Evolutionary conservation across 2,329 filamentous ascomycete genomes (phyloP).

Genomic region (Akanthomyces uredinophilus): DNA sequence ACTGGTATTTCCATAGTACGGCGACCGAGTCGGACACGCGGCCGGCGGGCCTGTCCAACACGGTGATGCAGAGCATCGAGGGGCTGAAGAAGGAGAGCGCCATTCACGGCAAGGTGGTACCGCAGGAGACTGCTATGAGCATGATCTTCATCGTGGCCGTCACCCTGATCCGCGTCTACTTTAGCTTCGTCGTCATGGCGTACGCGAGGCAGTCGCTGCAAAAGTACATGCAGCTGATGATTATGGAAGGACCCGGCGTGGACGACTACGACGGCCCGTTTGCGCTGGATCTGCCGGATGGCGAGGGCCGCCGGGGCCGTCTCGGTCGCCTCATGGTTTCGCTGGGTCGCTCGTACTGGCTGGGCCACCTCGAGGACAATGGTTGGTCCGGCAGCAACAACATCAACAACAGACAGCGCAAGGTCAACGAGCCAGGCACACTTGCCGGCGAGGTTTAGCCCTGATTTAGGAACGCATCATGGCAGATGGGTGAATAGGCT

Average conservation of each 20-base stretch:
- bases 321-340: slow-evolving; percentile 74
- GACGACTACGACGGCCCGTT: slow-evolving; percentile 62
- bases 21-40: slow-evolving; percentile 33
- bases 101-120: slow-evolving; percentile 32
- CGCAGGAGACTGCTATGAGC: slow-evolving; percentile 64
- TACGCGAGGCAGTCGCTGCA: slow-evolving; percentile 74
- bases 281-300: slow-evolving; percentile 61
- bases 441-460: slow-evolving; percentile 30
- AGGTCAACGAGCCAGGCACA: slow-evolving; percentile 41
- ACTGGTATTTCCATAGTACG: slow-evolving; percentile 74
- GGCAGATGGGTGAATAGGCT: neutral
- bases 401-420: slow-evolving; percentile 46
- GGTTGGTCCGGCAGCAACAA: slow-evolving; percentile 64
- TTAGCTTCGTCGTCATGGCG: slow-evolving; percentile 75
- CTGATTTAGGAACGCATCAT: neutral
- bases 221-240: slow-evolving; percentile 48
- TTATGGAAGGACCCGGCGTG: slow-evolving; percentile 43
- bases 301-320: slow-evolving; percentile 72
- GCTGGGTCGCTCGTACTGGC: slow-evolving; percentile 73
- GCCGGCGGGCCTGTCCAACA: slow-evolving; percentile 15
- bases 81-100: slow-evolving; percentile 30
- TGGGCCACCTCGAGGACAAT: slow-evolving; percentile 61
- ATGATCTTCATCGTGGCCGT: slow-evolving; percentile 70
- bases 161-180: slow-evolving; percentile 75
- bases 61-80: slow-evolving; percentile 30